A percentile compares a stretch with the other conserved stretches of the same genome.
Evolutionary conservation across 1,284 basidiomycete genomes (phyloP).

Genomic region (Cryptococcus amylolentus): DNA sequence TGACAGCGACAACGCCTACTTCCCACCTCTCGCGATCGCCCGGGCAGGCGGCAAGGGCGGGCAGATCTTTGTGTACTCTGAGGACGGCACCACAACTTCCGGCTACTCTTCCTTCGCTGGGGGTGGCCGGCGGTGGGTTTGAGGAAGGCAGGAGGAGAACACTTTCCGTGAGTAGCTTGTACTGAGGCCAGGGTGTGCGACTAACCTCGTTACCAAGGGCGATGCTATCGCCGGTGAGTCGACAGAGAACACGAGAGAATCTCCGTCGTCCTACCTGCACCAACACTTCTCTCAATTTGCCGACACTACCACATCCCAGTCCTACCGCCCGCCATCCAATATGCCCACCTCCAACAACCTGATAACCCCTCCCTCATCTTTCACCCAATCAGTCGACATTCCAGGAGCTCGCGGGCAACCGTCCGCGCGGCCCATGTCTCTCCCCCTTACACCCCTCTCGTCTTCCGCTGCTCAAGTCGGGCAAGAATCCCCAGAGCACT

Average conservation of each 20-base stretch:
- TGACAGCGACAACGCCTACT: conserved; percentile 17
- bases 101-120: conserved; percentile 37
- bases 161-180: conserved; percentile 30
- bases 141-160: conserved; percentile 51
- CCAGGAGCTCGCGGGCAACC: conserved; percentile 6
- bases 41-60: conserved; percentile 43
- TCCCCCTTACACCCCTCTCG: conserved; percentile 22
- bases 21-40: conserved; percentile 42
- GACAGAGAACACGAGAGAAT: conserved; percentile 42
- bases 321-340: conserved; percentile 1
- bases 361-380: conserved; percentile 27
- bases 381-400: conserved; percentile 15
- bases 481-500: not conserved
- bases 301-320: conserved; percentile 8
- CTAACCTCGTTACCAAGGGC: conserved; percentile 1
- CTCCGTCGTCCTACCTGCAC: conserved; percentile 44
- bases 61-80: conserved; percentile 41
- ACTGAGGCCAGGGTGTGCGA: not conserved
- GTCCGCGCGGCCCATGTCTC: conserved; percentile 4
- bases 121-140: conserved; percentile 50
- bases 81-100: conserved; percentile 21
- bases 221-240: conserved; percentile 34
- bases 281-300: conserved; percentile 23
- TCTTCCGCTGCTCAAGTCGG: conserved; percentile 6
- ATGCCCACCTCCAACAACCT: conserved; percentile 10